Evolutionary conservation across 495 filamentous ascomycete species (phyloP).

Genomic region (Baudoinia panamericana): DNA sequence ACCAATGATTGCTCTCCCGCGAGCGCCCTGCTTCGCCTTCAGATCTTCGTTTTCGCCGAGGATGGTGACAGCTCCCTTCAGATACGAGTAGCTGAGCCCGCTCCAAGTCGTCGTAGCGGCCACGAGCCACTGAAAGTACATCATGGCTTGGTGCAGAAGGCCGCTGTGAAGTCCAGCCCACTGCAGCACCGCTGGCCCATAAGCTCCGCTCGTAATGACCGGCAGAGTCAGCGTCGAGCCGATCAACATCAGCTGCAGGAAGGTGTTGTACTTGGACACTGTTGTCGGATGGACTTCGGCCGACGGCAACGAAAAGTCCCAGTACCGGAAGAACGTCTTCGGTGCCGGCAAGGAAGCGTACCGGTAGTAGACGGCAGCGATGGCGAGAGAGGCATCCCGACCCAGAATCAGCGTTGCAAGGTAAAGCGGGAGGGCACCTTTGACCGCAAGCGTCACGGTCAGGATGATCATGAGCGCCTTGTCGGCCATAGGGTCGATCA

Average conservation of each 20-base stretch:
- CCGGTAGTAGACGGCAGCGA: conserved; percentile 85
- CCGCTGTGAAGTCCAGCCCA: conserved; percentile 13
- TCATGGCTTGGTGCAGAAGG: conserved; percentile 20
- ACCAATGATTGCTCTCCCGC: conserved; percentile 29
- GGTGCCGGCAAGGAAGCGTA: conserved; percentile 87
- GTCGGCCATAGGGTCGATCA: conserved; percentile 95
- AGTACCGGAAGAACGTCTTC: conserved; percentile 86
- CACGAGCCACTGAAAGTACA: conserved; percentile 24
- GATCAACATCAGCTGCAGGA: conserved; percentile 31
- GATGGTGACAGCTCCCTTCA: conserved; percentile 30
- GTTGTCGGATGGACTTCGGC: conserved; percentile 86
- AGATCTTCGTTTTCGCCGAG: conserved; percentile 28
- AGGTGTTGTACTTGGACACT: conserved; percentile 59
- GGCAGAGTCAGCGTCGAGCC: conserved; percentile 28
- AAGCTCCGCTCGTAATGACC: conserved; percentile 11
- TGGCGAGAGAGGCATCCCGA: conserved; percentile 71
- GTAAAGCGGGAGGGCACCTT: conserved; percentile 72
- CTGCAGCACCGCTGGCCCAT: conserved; percentile 11
- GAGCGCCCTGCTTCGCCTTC: conserved; percentile 30
- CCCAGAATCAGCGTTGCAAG: conserved; percentile 80
- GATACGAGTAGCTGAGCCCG: conserved; percentile 30
- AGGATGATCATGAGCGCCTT: conserved; percentile 90
- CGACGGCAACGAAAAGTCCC: conserved; percentile 88
- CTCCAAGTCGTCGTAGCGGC: conserved; percentile 30
- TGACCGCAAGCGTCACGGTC: conserved; percentile 66